Conservation (phyloP, 306 rosid species). For the Alnus glutinosa region DNA sequence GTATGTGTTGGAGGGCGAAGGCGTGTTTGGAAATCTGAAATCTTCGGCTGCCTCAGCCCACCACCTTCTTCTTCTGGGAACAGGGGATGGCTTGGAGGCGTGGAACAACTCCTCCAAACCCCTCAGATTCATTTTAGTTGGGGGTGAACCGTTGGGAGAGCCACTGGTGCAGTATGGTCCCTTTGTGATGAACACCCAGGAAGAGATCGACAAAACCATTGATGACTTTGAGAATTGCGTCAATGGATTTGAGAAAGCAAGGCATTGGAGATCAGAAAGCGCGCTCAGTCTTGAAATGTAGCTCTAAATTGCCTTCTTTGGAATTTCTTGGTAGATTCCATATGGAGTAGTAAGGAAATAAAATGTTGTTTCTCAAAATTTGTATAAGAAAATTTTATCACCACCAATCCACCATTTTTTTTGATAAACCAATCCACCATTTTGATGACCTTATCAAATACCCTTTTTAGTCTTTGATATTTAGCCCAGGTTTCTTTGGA, state of each 20-base stretch:
- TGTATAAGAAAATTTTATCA: slow-evolving; percentile 22
- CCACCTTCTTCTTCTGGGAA: slow-evolving; percentile 76
- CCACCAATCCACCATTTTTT: too few relatives aligned
- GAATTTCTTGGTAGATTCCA: slow-evolving; percentile 20
- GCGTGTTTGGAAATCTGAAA: slow-evolving; percentile 57
- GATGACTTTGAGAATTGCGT: slow-evolving; percentile 79
- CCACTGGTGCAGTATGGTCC: slow-evolving; percentile 83
- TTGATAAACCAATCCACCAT: too few relatives aligned
- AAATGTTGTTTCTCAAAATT: neutral
- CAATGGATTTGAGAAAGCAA: slow-evolving; percentile 95
- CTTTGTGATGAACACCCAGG: slow-evolving; percentile 95
- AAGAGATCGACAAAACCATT: slow-evolving; percentile 82
- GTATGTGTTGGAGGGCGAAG: slow-evolving; percentile 89
- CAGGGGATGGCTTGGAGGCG: slow-evolving; percentile 77
- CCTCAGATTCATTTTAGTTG: slow-evolving; percentile 77
- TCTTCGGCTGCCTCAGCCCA: slow-evolving; percentile 53
- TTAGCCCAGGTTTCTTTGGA: too few relatives aligned
- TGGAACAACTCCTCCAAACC: slow-evolving; percentile 77
- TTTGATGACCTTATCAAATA: too few relatives aligned
- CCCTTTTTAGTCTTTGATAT: too few relatives aligned
- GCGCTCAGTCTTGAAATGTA: slow-evolving; percentile 41
- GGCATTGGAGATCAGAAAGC: slow-evolving; percentile 80
- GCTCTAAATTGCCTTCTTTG: slow-evolving; percentile 1
- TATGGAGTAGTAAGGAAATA: neutral
- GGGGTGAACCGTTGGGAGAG: slow-evolving; percentile 86